Evolutionary conservation across 352 stramenopile species (phyloP).

Genomic region (Pythium rishiriense): DNA sequence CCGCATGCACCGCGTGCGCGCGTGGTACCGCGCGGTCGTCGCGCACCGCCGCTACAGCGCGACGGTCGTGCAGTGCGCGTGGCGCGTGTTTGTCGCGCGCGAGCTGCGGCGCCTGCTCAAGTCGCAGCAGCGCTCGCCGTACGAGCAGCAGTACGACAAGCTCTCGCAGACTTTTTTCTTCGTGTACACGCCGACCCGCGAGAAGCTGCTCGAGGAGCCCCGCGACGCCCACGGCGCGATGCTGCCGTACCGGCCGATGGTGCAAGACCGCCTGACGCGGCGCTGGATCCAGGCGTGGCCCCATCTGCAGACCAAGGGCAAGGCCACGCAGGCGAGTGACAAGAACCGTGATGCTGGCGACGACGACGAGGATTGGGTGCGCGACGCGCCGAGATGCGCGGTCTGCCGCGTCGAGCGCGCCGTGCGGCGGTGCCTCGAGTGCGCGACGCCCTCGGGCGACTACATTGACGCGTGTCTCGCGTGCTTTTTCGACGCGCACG

Average conservation of each 20-base stretch:
- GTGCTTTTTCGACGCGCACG: conserved; percentile 70
- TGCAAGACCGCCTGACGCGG: conserved; percentile 71
- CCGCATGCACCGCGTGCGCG: conserved; percentile 56
- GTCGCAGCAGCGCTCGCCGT: conserved; percentile 65
- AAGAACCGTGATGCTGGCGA: neutral
- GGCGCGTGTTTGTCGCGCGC: conserved; percentile 40
- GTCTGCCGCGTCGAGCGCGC: conserved; percentile 60
- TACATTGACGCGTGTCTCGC: conserved; percentile 75
- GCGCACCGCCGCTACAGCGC: conserved; percentile 36
- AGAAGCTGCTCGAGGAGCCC: conserved; percentile 63
- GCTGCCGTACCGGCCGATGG: conserved; percentile 63
- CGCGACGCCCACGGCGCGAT: conserved; percentile 49
- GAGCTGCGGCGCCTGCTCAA: conserved; percentile 41
- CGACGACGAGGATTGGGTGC: conserved; percentile 11
- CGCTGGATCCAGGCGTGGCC: conserved; percentile 76
- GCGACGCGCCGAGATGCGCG: conserved; percentile 36
- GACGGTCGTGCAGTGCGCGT: conserved; percentile 59
- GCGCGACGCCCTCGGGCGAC: conserved; percentile 53
- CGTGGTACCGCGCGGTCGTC: conserved; percentile 52
- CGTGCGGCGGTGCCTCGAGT: conserved; percentile 69
- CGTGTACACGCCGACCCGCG: conserved; percentile 63
- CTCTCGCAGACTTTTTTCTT: conserved; percentile 58
- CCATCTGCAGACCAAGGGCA: conserved; percentile 32
- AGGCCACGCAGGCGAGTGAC: neutral
- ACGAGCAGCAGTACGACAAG: conserved; percentile 67